These are phyloP conservation scores for Auxenochlorella protothecoides DNA, from an alignment of 139 green algal species.

Conservation along the genomic window DNA sequence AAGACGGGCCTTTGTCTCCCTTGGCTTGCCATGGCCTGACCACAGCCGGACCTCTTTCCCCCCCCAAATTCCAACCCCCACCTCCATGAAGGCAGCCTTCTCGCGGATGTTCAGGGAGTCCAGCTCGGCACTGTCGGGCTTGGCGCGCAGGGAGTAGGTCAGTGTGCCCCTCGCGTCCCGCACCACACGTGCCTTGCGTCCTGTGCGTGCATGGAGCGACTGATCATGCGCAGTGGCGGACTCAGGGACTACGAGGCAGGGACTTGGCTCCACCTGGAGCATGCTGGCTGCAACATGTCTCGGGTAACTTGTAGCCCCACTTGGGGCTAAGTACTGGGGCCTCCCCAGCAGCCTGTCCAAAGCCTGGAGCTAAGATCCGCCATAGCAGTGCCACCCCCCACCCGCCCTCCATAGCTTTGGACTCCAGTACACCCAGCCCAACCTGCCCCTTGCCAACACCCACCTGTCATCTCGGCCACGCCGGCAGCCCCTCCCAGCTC, in stretches of 20 bases:
- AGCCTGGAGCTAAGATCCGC: too few relatives aligned
- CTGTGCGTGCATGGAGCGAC: background rate
- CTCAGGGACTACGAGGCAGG: too few relatives aligned
- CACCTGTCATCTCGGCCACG: conserved; percentile 75
- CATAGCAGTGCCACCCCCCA: too few relatives aligned
- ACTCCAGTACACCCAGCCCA: background rate
- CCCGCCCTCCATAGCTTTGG: too few relatives aligned
- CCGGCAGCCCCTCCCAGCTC: conserved; percentile 52
- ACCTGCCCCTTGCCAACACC: background rate
- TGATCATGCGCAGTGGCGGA: too few relatives aligned
- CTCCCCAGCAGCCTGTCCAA: too few relatives aligned
- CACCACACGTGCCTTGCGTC: conserved; percentile 53
- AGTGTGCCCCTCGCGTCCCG: background rate
- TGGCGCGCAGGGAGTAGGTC: conserved; percentile 51
- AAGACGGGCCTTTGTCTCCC: too few relatives aligned
- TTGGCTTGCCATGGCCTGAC: too few relatives aligned
- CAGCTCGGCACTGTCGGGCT: conserved; percentile 58
- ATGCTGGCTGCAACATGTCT: too few relatives aligned
- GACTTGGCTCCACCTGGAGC: too few relatives aligned
- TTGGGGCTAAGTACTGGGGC: too few relatives aligned
- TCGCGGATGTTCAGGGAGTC: conserved; percentile 72
- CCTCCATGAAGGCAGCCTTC: conserved; percentile 62
- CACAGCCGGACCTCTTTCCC: background rate
- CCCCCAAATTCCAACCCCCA: background rate
- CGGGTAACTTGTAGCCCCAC: too few relatives aligned